A percentile compares a stretch with the other conserved stretches of the same genome.
phyloP scores from a whole-genome alignment of 768 basidiomycete genomes.

The Cyathus striatus region DNA sequence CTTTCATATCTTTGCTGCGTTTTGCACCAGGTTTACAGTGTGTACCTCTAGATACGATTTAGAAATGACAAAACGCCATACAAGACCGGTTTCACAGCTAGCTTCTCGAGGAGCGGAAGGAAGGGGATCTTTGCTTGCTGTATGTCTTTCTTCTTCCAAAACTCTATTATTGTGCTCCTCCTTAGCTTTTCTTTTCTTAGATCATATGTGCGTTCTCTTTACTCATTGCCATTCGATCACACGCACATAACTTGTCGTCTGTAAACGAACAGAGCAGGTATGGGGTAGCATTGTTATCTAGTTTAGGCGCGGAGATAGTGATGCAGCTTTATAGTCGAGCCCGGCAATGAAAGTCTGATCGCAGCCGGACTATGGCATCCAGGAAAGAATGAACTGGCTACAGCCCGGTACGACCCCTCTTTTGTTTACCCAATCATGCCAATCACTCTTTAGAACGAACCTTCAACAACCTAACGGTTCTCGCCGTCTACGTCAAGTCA shows the following conservation, averaged over 20 bases:
- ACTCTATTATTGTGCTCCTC: too few species aligned
- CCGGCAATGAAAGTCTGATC: constrained; percentile 63
- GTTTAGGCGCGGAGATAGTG: constrained; percentile 14
- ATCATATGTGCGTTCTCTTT: constrained; percentile 51
- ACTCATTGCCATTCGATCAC: too few species aligned
- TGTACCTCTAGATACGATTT: constrained; percentile 62
- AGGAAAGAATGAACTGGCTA: constrained; percentile 70
- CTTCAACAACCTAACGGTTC: constrained; percentile 55
- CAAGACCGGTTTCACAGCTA: constrained; percentile 76
- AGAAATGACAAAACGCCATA: constrained; percentile 96
- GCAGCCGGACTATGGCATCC: constrained; percentile 83
- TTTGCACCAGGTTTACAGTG: neutral
- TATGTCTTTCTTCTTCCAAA: constrained; percentile 32
- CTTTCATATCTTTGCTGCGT: neutral
- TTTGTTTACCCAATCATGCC: neutral
- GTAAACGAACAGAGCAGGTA: too few species aligned
- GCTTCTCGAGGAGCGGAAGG: constrained; percentile 82
- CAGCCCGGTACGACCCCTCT: constrained; percentile 50
- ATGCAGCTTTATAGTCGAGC: constrained; percentile 52
- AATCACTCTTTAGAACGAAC: constrained; percentile 39
- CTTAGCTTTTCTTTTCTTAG: constrained; percentile 23
- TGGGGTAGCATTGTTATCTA: constrained; percentile 12
- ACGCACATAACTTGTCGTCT: too few species aligned
- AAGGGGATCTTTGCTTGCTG: constrained; percentile 90
- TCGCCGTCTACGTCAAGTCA: constrained; percentile 55